Percentiles rank a stretch among this genome's conserved stretches.
Conservation (phyloP, 768 basidiomycete genomes). For the Panus rudis region DNA sequence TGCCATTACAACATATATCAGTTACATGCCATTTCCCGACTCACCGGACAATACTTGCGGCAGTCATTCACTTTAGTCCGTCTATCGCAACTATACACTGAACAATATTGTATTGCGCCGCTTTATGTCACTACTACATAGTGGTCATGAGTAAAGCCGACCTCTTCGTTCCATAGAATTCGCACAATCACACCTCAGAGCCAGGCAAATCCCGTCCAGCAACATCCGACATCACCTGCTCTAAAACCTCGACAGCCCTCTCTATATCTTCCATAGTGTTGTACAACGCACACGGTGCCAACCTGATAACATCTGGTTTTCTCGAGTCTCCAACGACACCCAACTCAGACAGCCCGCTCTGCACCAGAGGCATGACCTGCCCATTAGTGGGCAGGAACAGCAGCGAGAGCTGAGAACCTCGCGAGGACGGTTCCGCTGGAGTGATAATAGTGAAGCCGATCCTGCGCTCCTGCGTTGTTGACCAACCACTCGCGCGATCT, state of each 20-base stretch:
- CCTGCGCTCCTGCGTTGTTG: constrained; percentile 11
- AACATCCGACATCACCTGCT: constrained; percentile 44
- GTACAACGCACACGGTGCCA: constrained; percentile 84
- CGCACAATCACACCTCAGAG: too few relatives aligned
- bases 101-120: too few relatives aligned
- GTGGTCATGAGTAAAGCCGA: too few relatives aligned
- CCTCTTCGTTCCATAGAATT: too few relatives aligned
- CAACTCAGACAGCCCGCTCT: constrained; percentile 45
- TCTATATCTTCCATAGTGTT: constrained; percentile 77
- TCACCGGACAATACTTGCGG: too few relatives aligned
- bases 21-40: too few relatives aligned
- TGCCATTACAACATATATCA: too few relatives aligned
- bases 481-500: constrained; percentile 25
- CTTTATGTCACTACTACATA: too few relatives aligned
- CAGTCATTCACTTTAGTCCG: too few relatives aligned
- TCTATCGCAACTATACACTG: too few relatives aligned
- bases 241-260: constrained; percentile 56
- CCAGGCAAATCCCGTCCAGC: too few relatives aligned
- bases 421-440: constrained; percentile 53
- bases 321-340: constrained; percentile 93
- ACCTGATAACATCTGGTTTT: constrained; percentile 84
- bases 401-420: constrained; percentile 87
- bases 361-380: constrained; percentile 65
- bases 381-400: constrained; percentile 60
- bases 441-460: constrained; percentile 89